Evolutionary conservation across 306 rosid genomes (phyloP), one percentile per base, ranked within the genome.

Genomic region (Chamaecrista fasciculata): DNA sequence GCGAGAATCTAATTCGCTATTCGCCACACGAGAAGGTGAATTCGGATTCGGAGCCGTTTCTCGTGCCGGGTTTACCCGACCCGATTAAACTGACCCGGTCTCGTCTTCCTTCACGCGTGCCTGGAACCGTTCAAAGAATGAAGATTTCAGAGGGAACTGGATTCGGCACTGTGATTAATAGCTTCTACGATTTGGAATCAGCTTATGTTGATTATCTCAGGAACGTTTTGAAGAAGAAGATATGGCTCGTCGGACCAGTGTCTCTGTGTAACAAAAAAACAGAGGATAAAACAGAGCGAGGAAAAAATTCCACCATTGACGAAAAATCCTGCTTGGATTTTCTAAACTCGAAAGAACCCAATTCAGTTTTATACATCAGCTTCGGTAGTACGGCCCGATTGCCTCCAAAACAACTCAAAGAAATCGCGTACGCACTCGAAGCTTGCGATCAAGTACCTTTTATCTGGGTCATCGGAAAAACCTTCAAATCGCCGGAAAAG

Each of bases 381-480:
- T 88, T 88, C 16, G 91, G 91, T 4, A 88, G 91, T 73, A 37
- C 74, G 64, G 80, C 69, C 48, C 63, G 72, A 1, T 52, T 88
- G 3, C 76, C 86, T 0, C 33, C 44, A 0, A 53, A 55, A 28
- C 95, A 88, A 65, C 26, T 85, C 5, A 66, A 28, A 39, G 91
- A 88, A 75, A 88, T 88, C 11, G 91, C 91, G 14, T 71, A 70
- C 16, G 91, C 78, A 14, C 84, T 88, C 0, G 95, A 86, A 26
- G 85, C 89, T 42, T 75, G 83, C 16, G 58, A 73, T 26, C 80
- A 78, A 20, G n/a, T n/a, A n/a, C 56, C 82, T 2, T 88, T 88
- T 75, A 78, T 88, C 65, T 88, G 95, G 95, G 95, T 88, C 24
- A 67, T 88, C 31, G 87, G 91, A 37, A 77, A 80, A 31, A 73